These are phyloP conservation scores for Wickerhamomyces bisporus DNA, from an alignment of 805 yeast species.

Conservation along the genomic window DNA sequence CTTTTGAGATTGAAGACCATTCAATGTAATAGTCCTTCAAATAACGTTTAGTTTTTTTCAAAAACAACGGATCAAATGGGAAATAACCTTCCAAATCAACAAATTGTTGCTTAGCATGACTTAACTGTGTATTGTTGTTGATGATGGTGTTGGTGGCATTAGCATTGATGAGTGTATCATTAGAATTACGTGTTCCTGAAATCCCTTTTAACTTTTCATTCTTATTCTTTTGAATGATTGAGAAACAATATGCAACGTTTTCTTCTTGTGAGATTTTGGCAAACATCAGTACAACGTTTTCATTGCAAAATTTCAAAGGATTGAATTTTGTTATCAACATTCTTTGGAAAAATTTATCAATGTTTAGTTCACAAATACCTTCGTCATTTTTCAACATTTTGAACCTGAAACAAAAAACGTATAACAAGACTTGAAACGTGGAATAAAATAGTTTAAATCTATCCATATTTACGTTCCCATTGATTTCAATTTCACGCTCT, in stretches of 20 bases:
- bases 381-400: constrained; percentile 40
- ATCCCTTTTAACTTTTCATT: constrained; percentile 39
- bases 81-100: constrained; percentile 90
- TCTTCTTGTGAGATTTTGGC: constrained; percentile 88
- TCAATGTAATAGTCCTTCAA: constrained; percentile 62
- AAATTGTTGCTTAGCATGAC: constrained; percentile 71
- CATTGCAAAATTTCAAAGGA: constrained; percentile 90
- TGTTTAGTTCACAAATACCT: constrained; percentile 66
- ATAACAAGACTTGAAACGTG: constrained; percentile 82
- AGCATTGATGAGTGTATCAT: constrained; percentile 25
- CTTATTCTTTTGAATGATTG: constrained; percentile 87
- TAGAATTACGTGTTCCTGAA: constrained; percentile 23
- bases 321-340: constrained; percentile 84
- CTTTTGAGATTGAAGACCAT: constrained; percentile 77
- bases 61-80: constrained; percentile 89
- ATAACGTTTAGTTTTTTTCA: constrained; percentile 53
- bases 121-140: constrained; percentile 31
- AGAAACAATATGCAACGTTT: constrained; percentile 87
- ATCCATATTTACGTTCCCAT: constrained; percentile 72
- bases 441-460: constrained; percentile 86
- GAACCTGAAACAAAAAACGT: constrained; percentile 88
- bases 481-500: constrained; percentile 83
- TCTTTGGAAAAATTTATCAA: constrained; percentile 85
- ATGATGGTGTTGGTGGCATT: constrained; percentile 17
- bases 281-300: constrained; percentile 87